Base-by-base conservation (phyloP, 2,329 filamentous ascomycete species). In the Trichoderma atrobrunneum region DNA sequence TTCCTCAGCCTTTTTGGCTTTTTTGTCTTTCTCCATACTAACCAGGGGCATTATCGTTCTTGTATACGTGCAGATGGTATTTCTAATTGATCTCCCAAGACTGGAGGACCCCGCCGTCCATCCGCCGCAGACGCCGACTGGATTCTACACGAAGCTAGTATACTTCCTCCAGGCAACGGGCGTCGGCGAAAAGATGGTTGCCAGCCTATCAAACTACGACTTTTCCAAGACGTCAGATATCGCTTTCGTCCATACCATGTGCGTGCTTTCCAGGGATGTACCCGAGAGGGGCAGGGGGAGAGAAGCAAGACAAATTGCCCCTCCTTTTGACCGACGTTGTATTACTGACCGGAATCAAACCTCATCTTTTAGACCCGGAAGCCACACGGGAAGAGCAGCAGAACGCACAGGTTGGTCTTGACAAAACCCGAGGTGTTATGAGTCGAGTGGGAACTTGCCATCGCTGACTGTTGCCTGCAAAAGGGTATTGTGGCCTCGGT, bases 31-130 rank as follows among this genome's bases (percentile, higher is more conserved):
- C 36, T 30, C 54, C 56, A 32, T 18, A 26, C 56, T 43, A 30
- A 61, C 57, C 36, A 57, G 64, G 51, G 54, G 24, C n/a, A 59
- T 30, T 43, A 3, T 26, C 43, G 12, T 67, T 34, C n/a, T 21
- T 62, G 18, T 76, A 78, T 74, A 77, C 74, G 61, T 56, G 39
- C 72, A 92, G 90, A 91, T 91, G 76, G 89, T 95, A 8, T 98
- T 97, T 79, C 79, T 98, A n/a, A 95, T 99, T 75, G 96, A 99
- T 79, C 87, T 98, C 10, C 95, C 96, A 7, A 86, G 88, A 54
- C 80, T 89, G 28, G 76, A 82, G n/a, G 77, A 78, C 51, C 75
- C 77, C n/a, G 75, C 75, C 65, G 70, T 75, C 28, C 75, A 73
- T 73, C 81, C 76, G 72, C 32, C 76, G 72, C 32, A 67, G 34